These are phyloP conservation scores for Anisodus tanguticus DNA, from an alignment of 257 asterid genomes.

Conservation along the genomic window DNA sequence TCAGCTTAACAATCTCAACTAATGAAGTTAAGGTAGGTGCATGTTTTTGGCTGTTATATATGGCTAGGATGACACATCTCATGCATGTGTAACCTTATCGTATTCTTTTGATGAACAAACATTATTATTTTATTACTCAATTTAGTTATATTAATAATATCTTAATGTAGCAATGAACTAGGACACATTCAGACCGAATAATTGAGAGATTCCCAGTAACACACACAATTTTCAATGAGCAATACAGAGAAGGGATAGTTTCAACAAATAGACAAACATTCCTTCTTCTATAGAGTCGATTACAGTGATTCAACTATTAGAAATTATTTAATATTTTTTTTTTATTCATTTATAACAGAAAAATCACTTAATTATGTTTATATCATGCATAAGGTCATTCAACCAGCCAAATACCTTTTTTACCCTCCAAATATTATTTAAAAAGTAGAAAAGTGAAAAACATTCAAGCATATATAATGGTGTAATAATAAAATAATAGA, in stretches of 20 bases:
- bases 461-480: too few relatives aligned
- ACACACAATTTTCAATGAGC: not conserved
- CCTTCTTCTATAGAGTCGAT: not conserved
- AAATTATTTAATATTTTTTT: too few relatives aligned
- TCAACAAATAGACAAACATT: not conserved
- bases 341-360: too few relatives aligned
- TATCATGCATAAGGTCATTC: too few relatives aligned
- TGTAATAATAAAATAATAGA: too few relatives aligned
- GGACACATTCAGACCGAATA: not conserved
- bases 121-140: not conserved
- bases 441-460: too few relatives aligned
- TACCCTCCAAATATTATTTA: too few relatives aligned
- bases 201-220: not conserved
- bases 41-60: not conserved
- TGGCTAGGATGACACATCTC: not conserved
- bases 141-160: not conserved
- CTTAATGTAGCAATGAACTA: not conserved
- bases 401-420: too few relatives aligned
- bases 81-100: not conserved
- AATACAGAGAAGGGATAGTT: not conserved
- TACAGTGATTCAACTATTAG: too few relatives aligned
- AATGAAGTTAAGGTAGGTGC: conserved; percentile 6
- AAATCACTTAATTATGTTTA: too few relatives aligned
- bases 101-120: not conserved
- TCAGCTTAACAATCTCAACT: conserved; percentile 3